Evolutionary conservation across 495 filamentous ascomycete species (phyloP).

Genomic region (Aspergillus kassunensis): DNA sequence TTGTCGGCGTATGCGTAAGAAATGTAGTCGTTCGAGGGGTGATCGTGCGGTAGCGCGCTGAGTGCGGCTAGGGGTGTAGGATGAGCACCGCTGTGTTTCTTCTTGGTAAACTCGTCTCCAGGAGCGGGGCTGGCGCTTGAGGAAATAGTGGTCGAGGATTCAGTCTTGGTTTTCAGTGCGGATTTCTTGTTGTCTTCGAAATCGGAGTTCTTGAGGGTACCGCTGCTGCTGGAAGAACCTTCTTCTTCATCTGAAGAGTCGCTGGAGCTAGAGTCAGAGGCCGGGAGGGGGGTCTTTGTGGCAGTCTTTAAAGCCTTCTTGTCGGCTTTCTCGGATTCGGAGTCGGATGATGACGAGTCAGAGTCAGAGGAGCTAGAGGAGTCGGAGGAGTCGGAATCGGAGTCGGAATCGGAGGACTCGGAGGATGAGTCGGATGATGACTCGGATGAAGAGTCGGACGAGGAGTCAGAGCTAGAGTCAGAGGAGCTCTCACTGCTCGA

Average conservation of each 20-base stretch:
- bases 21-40: conserved; percentile 67
- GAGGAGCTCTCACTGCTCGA: conserved; percentile 12
- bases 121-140: conserved; percentile 43
- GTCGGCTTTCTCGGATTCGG: conserved; percentile 31
- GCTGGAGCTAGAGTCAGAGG: conserved; percentile 33
- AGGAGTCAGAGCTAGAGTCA: conserved; percentile 22
- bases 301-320: conserved; percentile 46
- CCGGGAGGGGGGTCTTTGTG: conserved; percentile 50
- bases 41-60: conserved; percentile 42
- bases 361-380: conserved; percentile 22
- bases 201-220: conserved; percentile 33
- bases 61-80: conserved; percentile 44
- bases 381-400: conserved; percentile 30
- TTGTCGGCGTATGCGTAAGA: conserved; percentile 83
- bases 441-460: conserved; percentile 38
- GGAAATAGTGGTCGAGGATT: conserved; percentile 26
- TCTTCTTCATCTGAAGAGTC: conserved; percentile 17
- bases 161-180: conserved; percentile 21
- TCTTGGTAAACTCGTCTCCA: conserved; percentile 41
- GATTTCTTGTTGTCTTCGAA: conserved; percentile 28
- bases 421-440: conserved; percentile 7
- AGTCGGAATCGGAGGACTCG: conserved; percentile 23
- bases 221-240: conserved; percentile 25
- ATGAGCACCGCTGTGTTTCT: conserved; percentile 47
- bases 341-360: conserved; percentile 25